phyloP scores from a whole-genome alignment of 441 rosid genomes.

The Pelargonium hybrid region DNA sequence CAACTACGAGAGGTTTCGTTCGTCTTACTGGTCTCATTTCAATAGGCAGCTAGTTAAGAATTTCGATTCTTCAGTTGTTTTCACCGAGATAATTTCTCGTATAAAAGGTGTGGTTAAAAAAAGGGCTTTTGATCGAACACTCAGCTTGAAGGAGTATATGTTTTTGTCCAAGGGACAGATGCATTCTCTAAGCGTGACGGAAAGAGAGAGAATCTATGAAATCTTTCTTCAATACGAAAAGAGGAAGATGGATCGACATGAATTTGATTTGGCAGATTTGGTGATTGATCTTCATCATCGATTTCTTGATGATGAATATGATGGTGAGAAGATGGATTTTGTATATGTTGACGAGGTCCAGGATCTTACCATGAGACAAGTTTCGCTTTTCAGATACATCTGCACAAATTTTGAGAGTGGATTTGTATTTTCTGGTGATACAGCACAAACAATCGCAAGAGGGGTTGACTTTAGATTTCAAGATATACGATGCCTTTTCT shows the following conservation, averaged over 20 bases:
- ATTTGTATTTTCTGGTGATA: constrained; percentile 13
- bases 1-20: constrained; percentile 8
- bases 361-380: constrained; percentile 20
- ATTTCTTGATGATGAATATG: not conserved
- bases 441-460: constrained; percentile 20
- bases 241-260: constrained; percentile 15
- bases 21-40: constrained; percentile 16
- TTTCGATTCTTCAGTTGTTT: constrained; percentile 19
- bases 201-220: constrained; percentile 2
- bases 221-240: constrained; percentile 19
- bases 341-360: constrained; percentile 22
- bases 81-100: constrained; percentile 17
- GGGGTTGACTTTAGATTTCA: constrained; percentile 27
- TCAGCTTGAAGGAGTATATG: constrained; percentile 5
- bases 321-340: constrained; percentile 12
- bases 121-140: not conserved
- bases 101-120: constrained; percentile 9
- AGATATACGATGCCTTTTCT: constrained; percentile 23
- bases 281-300: constrained; percentile 17
- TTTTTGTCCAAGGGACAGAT: constrained; percentile 9
- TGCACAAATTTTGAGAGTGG: constrained; percentile 13
- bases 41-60: constrained; percentile 11
- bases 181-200: constrained; percentile 2
- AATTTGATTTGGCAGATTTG: constrained; percentile 18
- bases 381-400: constrained; percentile 17